phyloP scores from a whole-genome alignment of 1,139 yeast genomes.

The Kodamaea ohmeri region DNA sequence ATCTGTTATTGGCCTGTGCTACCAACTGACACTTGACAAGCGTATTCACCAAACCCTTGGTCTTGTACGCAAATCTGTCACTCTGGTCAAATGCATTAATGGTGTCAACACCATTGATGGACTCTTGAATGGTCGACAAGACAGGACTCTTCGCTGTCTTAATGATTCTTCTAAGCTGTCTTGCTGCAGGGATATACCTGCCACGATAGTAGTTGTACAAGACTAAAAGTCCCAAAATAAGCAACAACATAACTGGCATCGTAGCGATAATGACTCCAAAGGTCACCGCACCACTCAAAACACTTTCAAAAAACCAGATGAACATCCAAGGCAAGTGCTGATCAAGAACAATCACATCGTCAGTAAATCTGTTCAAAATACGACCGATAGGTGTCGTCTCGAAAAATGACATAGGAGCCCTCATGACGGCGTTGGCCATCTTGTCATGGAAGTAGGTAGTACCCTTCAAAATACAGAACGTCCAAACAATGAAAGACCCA shows the following conservation, averaged over 20 bases:
- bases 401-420: slow-evolving; percentile 33
- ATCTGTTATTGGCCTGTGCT: slow-evolving; percentile 23
- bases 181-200: slow-evolving; percentile 25
- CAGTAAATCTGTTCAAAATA: slow-evolving; percentile 31
- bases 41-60: slow-evolving; percentile 17
- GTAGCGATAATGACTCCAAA: slow-evolving; percentile 24
- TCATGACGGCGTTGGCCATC: slow-evolving; percentile 26
- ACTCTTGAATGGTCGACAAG: slow-evolving; percentile 29
- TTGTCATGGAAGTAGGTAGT: slow-evolving; percentile 25
- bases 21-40: slow-evolving; percentile 17
- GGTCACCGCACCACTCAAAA: slow-evolving; percentile 17
- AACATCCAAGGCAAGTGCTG: slow-evolving; percentile 27
- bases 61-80: slow-evolving; percentile 23
- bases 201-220: slow-evolving; percentile 25
- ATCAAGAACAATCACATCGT: slow-evolving; percentile 26
- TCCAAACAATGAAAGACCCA: slow-evolving; percentile 27
- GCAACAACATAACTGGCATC: slow-evolving; percentile 25
- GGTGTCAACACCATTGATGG: slow-evolving; percentile 31
- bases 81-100: slow-evolving; percentile 26
- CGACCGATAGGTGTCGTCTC: slow-evolving; percentile 34
- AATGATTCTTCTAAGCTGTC: slow-evolving; percentile 28
- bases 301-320: slow-evolving; percentile 17
- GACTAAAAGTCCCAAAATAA: slow-evolving; percentile 19
- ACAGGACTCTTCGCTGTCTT: slow-evolving; percentile 26
- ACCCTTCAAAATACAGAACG: slow-evolving; percentile 26